Percentiles rank a stretch among this genome's conserved stretches.
These are phyloP conservation scores for Scenedesmus sp. DNA, from an alignment of 163 green algal genomes.

Conservation along the genomic window DNA sequence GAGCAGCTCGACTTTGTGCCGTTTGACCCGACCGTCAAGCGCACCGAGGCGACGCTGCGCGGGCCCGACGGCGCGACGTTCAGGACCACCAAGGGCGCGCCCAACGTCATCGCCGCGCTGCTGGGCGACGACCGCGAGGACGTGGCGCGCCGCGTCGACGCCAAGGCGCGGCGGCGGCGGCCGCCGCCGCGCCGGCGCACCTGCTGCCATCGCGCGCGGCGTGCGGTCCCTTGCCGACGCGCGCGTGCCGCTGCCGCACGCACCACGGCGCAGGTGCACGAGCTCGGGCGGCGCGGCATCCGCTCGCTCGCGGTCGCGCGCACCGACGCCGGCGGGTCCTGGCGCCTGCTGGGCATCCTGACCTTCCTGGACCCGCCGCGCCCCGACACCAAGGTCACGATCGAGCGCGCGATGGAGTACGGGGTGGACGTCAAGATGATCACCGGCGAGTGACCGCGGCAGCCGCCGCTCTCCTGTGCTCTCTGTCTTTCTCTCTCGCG, in stretches of 20 bases:
- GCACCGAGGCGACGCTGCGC: slow-evolving; percentile 74
- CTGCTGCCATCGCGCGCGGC: no score
- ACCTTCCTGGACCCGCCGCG: slow-evolving; percentile 88
- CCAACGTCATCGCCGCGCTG: slow-evolving; percentile 79
- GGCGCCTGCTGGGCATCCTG: slow-evolving; percentile 80
- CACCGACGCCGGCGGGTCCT: slow-evolving; percentile 56
- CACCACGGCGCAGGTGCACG: slow-evolving; percentile 41
- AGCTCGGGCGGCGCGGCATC: slow-evolving; percentile 68
- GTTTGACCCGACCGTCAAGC: slow-evolving; percentile 86
- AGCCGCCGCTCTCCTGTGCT: no score
- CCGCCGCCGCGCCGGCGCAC: no score
- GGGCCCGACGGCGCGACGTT: slow-evolving; percentile 65
- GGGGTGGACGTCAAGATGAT: slow-evolving; percentile 88
- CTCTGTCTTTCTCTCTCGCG: no score
- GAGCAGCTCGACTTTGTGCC: slow-evolving; percentile 77
- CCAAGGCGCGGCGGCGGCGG: no score
- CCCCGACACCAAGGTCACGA: slow-evolving; percentile 83
- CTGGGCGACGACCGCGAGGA: slow-evolving; percentile 23
- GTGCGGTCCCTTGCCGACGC: no score
- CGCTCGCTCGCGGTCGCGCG: slow-evolving; percentile 71
- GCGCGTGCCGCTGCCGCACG: no score
- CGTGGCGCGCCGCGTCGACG: slow-evolving; percentile 36
- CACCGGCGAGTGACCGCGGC: slow-evolving; percentile 52
- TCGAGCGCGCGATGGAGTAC: slow-evolving; percentile 73
- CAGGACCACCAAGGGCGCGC: slow-evolving; percentile 84